Evolutionary conservation across 129 eudicot species (phyloP).

Genomic region (Mikania micrantha): DNA sequence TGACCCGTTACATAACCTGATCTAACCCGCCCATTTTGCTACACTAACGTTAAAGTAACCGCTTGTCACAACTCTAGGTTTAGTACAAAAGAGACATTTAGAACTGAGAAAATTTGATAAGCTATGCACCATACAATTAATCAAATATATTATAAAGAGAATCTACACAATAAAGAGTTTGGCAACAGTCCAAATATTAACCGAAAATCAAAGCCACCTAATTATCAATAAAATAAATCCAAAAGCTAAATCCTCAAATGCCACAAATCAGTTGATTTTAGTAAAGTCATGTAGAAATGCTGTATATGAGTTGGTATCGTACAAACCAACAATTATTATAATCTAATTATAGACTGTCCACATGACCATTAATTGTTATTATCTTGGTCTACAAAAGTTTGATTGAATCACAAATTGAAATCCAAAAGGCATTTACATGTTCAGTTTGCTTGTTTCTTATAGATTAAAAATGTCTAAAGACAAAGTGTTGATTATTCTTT

Average conservation of each 20-base stretch:
- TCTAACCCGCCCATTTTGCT: too few species aligned
- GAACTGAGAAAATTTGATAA: neutral
- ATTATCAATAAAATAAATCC: constrained; percentile 8
- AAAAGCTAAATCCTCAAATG: neutral
- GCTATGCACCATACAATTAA: too few species aligned
- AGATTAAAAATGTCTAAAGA: neutral
- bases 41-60: too few species aligned
- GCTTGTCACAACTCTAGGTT: neutral
- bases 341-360: constrained; percentile 14
- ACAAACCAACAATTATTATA: constrained; percentile 17
- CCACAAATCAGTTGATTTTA: neutral
- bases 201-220: constrained; percentile 20
- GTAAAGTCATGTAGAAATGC: constrained; percentile 16
- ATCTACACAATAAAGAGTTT: neutral
- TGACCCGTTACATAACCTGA: too few species aligned
- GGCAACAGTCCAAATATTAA: constrained; percentile 11
- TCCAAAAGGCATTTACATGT: neutral
- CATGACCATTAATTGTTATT: constrained; percentile 19
- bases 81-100: neutral
- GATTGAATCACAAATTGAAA: constrained; percentile 12
- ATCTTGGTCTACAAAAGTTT: constrained; percentile 28
- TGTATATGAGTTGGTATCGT: constrained; percentile 27
- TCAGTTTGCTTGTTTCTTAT: neutral
- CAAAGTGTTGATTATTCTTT: too few species aligned
- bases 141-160: neutral